Evolutionary conservation across 225 moss, liverwort and hornwort genomes (phyloP).

Genomic region (Asterella californica): DNA sequence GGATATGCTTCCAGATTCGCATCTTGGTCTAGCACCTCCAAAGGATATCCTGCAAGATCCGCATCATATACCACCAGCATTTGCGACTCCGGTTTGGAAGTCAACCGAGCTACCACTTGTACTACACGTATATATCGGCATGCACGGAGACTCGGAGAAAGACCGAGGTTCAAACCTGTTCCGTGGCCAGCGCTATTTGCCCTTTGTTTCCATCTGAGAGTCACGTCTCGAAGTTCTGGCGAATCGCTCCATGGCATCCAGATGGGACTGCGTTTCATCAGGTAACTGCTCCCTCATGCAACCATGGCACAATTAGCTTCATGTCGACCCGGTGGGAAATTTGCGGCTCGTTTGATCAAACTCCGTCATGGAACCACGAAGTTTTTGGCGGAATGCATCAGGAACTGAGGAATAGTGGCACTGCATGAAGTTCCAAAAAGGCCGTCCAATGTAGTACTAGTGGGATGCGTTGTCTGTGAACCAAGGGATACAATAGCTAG

Average conservation of each 20-base stretch:
- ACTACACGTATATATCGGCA: not conserved
- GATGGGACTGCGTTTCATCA: slow-evolving; percentile 5
- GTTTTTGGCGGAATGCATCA: too few relatives aligned
- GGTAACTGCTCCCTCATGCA: not conserved
- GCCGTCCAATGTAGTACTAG: too few relatives aligned
- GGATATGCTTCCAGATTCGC: slow-evolving; percentile 11
- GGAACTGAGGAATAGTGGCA: too few relatives aligned
- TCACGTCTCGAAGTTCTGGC: not conserved
- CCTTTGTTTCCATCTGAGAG: not conserved
- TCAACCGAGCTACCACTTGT: not conserved
- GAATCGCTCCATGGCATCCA: slow-evolving; percentile 2
- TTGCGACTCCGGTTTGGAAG: not conserved
- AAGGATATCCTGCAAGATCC: not conserved
- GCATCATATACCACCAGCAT: not conserved
- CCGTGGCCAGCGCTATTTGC: not conserved
- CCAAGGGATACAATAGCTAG: too few relatives aligned
- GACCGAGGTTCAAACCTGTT: not conserved
- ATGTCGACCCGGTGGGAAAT: not conserved
- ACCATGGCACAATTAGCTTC: not conserved
- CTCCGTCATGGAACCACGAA: too few relatives aligned
- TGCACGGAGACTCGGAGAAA: too few relatives aligned
- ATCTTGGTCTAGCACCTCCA: not conserved
- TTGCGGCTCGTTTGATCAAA: too few relatives aligned
- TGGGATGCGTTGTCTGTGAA: too few relatives aligned
- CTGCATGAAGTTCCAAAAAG: too few relatives aligned